Evolutionary conservation across 192 early-diverging fungal species (phyloP), one percentile per base, ranked within the genome.

Genomic region (Linnemannia elongata): DNA sequence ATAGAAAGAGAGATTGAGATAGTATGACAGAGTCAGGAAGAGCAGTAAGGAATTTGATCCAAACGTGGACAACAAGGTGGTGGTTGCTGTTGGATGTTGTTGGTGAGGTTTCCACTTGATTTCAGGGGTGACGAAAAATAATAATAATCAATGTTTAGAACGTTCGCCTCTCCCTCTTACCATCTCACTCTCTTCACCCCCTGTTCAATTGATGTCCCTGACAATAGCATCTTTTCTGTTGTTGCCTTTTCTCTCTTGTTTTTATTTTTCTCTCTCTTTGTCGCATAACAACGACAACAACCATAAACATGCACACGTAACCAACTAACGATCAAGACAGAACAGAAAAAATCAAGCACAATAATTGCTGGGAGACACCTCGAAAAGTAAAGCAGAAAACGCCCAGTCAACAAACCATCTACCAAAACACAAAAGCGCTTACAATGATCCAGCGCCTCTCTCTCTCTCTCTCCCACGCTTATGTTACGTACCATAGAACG

Each of bases 401-500:
- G 18, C 18, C 49, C 49, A 18, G 47, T 49, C 47, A 49, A 15
- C 47, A 49, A 57, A 6, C 7, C 24, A 6, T 13, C 20, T 30
- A 42, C 36, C 24, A 72, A 22, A 22, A 13, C 4, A 20, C 15
- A 52, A 52, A 57, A 8, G 18, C 8, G 12, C 38, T 15, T 4
- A 44, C 66, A 13, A 17, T 66, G 36, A 41, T 13, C 52, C 18
- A n/a, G 70, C 33, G 36, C 38, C 7, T 24, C 45, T 2, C 49
- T 70, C 17, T 52, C 22, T 18, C 27, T 72, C 55, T 44, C 39
- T 38, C 9, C 38, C 24, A 79, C 27, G 36, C 6, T 35, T 13
- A 52, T 18, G 27, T 30, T 39, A 75, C 42, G 45, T 79, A 88
- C 95, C 94, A 80, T 97, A 97, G 83, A 90, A 96, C 0, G 96